phyloP scores from a whole-genome alignment of 306 rosid species.

The Fagus sylvatica region DNA sequence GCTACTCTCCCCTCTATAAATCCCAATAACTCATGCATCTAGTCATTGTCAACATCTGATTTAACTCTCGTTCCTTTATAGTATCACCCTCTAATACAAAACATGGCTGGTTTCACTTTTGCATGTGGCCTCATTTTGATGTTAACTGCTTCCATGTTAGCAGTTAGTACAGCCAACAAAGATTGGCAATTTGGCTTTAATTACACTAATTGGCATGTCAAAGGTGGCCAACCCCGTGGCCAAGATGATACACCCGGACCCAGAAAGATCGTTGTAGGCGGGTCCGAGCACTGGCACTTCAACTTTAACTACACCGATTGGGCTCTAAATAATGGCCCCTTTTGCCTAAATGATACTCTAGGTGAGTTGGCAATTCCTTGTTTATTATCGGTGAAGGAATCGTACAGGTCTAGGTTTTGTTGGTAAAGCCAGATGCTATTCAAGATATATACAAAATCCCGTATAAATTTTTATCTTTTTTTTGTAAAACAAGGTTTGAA shows the following conservation, averaged over 20 bases:
- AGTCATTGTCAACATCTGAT: background rate
- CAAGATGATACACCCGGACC: conserved; percentile 33
- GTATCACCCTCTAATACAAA: background rate
- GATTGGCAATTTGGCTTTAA: conserved; percentile 43
- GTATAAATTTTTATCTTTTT: no score
- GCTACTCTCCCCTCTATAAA: conserved; percentile 17
- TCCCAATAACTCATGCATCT: conserved; percentile 7
- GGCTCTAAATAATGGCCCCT: conserved; percentile 51
- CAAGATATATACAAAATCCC: background rate
- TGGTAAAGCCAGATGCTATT: background rate
- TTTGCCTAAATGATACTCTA: conserved; percentile 59
- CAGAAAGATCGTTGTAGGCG: conserved; percentile 51
- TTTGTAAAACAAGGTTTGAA: no score
- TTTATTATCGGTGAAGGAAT: no score
- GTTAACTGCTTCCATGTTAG: conserved; percentile 29
- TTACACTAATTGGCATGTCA: conserved; percentile 38
- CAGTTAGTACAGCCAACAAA: conserved; percentile 38
- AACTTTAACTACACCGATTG: conserved; percentile 55
- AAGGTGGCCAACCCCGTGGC: conserved; percentile 23
- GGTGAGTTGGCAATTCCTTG: conserved; percentile 28
- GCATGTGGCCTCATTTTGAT: conserved; percentile 2
- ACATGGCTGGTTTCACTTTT: conserved; percentile 16
- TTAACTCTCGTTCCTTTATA: background rate
- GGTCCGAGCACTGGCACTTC: conserved; percentile 51
- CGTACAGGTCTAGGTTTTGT: background rate